Evolutionary conservation across 306 rosid genomes (phyloP), one percentile per base, ranked within the genome.

Genomic region (Sophora flavescens): DNA sequence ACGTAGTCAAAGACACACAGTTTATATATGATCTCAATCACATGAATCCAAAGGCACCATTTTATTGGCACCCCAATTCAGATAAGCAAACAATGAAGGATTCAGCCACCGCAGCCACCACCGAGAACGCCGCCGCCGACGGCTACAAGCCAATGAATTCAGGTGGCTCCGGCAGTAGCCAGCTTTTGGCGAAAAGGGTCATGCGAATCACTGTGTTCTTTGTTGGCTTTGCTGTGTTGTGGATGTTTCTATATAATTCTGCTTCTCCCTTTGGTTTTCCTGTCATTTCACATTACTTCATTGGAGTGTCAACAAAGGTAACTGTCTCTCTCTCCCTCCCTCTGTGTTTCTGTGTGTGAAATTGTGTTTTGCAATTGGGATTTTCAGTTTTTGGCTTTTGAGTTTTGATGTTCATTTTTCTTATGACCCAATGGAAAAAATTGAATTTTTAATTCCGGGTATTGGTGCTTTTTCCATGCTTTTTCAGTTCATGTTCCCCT

Each of bases 221-320:
- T 57, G 65, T 85, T 15, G 92, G 83, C 11, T 51, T 83, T 50
- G 76, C 15, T 8, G 76, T 81, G 28, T 36, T 82, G 48, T 76
- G 74, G 81, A 12, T 86, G 26, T 22, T 83, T 73, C 45, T 84
- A 39, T 78, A 42, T 4, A 82, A 74, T 63, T 35, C 83, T 41
- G 80, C 75, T 41, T 47, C 72, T 48, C 84, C 88, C 22, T 80
- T 82, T 33, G 79, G 72, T n/a, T 80, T 86, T 62, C 76, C 78
- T 13, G n/a, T 68, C 26, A 54, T 70, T 68, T 78, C 86, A 7
- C 41, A 36, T 68, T 54, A 82, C 74, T 54, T 71, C 66, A 26
- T 9, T 48, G 68, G 70, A 73, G 8, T 8, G 3, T 85, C 86
- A 4, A 2, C 72, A 14, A 30, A 63, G 71, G 86, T 75, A 0